These are phyloP conservation scores for Chrysoporthe puriensis DNA, from an alignment of 2,329 filamentous ascomycete genomes.

Conservation along the genomic window DNA sequence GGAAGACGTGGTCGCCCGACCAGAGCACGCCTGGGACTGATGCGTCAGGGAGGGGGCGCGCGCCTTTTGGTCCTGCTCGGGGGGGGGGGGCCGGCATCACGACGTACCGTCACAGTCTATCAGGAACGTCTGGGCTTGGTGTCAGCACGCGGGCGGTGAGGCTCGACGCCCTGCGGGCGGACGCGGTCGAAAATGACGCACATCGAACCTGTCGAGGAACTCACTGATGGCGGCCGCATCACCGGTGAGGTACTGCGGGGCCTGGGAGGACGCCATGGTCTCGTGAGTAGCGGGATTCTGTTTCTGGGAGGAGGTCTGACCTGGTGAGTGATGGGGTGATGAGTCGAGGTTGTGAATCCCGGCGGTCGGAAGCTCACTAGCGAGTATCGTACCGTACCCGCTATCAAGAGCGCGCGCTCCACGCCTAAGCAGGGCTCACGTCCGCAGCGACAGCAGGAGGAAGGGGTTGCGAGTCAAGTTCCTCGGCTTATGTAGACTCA, in stretches of 20 bases:
- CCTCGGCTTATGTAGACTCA: background rate
- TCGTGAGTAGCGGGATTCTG: background rate
- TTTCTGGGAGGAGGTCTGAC: too few species aligned
- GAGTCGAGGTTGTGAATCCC: background rate
- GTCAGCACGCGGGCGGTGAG: constrained; percentile 26
- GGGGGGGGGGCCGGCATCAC: background rate
- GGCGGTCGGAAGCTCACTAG: background rate
- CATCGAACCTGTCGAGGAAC: constrained; percentile 91
- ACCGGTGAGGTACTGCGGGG: constrained; percentile 75
- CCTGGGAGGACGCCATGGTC: constrained; percentile 38
- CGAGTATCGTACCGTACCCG: background rate
- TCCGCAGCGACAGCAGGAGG: background rate
- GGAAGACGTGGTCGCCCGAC: constrained; percentile 91
- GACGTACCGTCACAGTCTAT: constrained; percentile 93
- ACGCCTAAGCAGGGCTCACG: background rate
- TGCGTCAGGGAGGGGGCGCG: constrained; percentile 26
- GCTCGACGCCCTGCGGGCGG: constrained; percentile 18
- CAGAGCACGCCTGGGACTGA: constrained; percentile 77
- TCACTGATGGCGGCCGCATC: constrained; percentile 75
- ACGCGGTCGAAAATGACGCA: constrained; percentile 53
- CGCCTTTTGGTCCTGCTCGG: background rate
- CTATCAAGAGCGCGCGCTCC: background rate
- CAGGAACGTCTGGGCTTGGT: constrained; percentile 72
- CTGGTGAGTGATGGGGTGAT: background rate
- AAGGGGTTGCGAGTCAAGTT: background rate